Base-by-base conservation (phyloP, 495 filamentous ascomycete genomes). In the Penicillium lagena region DNA sequence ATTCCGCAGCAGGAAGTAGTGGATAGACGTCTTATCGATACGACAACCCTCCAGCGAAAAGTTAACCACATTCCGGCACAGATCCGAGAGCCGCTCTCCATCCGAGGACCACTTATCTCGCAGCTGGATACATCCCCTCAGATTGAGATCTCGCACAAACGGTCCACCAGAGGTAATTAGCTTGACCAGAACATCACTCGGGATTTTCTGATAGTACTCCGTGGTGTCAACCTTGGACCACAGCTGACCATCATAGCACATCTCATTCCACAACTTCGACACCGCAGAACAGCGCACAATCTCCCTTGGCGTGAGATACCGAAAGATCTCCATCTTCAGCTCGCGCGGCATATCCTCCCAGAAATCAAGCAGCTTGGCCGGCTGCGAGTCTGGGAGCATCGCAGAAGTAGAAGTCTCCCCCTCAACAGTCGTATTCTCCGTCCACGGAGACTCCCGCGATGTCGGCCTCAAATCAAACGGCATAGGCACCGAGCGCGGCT, bases 161-260 rank as follows among this genome's bases (percentile, higher is more conserved):
- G 90, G 86, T 3, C 91, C 93, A 5, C 89, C 89, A 3, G 80
- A 71, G 0, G 80, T 82, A 57, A 97, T 87, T 43, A 98, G 87
- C 60, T 86, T 90, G 35, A 88, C 79, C 10, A 98, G 68, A 7
- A 86, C 83, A 45, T 85, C 82, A 8, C 86, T 86, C 0, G 93
- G 81, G 44, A 98, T 96, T 34, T 86, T 79, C 38, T 75, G 76
- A 58, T 98, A 98, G 62, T 89, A 97, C 29, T 85, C 81, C 1
- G 90, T 80, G 0, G 89, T 84, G 58, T 97, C 89, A 35, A 97
- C 74, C 37, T 75, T 77, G 0, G 77, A 78, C 93, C 93, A 98
- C 12, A 98, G 68, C 64, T 98, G 93, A 7, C 93, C 93, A 61
- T 98, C 93, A 50, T 89, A 95, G 67, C 91, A 96, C 72, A 89